Conservation (phyloP, 176 grass and related monocot genomes). For the Carex parvula region DNA sequence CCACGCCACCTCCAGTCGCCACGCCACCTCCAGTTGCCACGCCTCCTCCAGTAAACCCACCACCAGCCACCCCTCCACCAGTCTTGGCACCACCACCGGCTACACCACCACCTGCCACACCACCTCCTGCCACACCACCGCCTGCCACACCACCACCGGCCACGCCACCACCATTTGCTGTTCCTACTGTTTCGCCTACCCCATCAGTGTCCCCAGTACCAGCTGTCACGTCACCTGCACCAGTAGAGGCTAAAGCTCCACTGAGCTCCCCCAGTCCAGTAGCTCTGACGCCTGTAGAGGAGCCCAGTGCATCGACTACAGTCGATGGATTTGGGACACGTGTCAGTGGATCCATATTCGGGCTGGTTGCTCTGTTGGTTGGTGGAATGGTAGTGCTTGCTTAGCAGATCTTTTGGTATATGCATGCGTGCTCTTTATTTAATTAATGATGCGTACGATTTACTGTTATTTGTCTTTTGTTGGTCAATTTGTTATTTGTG, state of each 20-base stretch:
- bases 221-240: neutral
- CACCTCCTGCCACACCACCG: conserved; percentile 21
- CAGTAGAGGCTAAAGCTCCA: conserved; percentile 27
- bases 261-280: neutral
- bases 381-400: conserved; percentile 22
- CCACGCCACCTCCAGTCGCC: neutral
- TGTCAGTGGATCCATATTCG: conserved; percentile 16
- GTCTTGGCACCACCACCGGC: neutral
- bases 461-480: conserved; percentile 16
- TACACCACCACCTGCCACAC: conserved; percentile 4
- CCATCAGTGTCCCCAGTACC: conserved; percentile 29
- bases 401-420: neutral
- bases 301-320: neutral
- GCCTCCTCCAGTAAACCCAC: conserved; percentile 12
- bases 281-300: conserved; percentile 12
- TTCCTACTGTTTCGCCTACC: conserved; percentile 33
- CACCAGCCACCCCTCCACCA: conserved; percentile 12
- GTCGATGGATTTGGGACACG: conserved; percentile 9
- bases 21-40: conserved; percentile 27
- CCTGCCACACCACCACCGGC: conserved; percentile 18
- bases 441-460: neutral
- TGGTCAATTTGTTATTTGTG: conserved; percentile 27
- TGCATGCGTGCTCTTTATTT: conserved; percentile 15
- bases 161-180: conserved; percentile 25
- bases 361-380: conserved; percentile 16